A percentile compares a stretch with the other conserved stretches of the same genome.
These are phyloP conservation scores for Nakazawaea ernobii DNA, from an alignment of 805 yeast genomes.

Conservation along the genomic window DNA sequence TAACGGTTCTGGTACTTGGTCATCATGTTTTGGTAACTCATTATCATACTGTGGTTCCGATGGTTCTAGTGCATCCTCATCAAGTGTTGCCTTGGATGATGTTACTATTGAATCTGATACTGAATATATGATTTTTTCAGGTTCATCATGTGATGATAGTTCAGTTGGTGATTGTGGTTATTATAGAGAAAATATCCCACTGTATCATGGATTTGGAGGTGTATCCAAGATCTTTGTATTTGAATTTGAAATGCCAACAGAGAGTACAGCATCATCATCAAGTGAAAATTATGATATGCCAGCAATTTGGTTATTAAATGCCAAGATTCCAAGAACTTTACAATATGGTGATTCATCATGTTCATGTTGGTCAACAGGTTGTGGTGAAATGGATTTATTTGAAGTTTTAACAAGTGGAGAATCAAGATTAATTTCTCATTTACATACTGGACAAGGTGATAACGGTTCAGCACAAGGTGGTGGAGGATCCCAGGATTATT, in stretches of 20 bases:
- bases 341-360: constrained; percentile 85
- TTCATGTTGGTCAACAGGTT: constrained; percentile 96
- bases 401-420: constrained; percentile 81
- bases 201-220: constrained; percentile 93
- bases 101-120: constrained; percentile 63
- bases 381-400: constrained; percentile 96
- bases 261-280: constrained; percentile 36
- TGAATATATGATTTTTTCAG: constrained; percentile 82
- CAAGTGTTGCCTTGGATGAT: constrained; percentile 64
- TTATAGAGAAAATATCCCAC: constrained; percentile 82
- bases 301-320: constrained; percentile 93
- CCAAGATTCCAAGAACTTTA: constrained; percentile 91
- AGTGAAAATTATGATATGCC: constrained; percentile 87
- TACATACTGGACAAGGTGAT: constrained; percentile 80
- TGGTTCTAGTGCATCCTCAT: constrained; percentile 67
- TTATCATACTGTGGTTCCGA: constrained; percentile 77
- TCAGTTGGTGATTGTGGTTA: constrained; percentile 66
- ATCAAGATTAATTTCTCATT: constrained; percentile 66
- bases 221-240: constrained; percentile 78
- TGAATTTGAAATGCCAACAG: constrained; percentile 91
- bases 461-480: constrained; percentile 59
- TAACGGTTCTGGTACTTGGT: constrained; percentile 83
- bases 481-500: constrained; percentile 85
- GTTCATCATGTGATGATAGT: constrained; percentile 46
- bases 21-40: constrained; percentile 84